Percentiles rank a stretch among this genome's conserved stretches.
Evolutionary conservation across 345 rosid genomes (phyloP).

Genomic region (Hibiscus trionum): DNA sequence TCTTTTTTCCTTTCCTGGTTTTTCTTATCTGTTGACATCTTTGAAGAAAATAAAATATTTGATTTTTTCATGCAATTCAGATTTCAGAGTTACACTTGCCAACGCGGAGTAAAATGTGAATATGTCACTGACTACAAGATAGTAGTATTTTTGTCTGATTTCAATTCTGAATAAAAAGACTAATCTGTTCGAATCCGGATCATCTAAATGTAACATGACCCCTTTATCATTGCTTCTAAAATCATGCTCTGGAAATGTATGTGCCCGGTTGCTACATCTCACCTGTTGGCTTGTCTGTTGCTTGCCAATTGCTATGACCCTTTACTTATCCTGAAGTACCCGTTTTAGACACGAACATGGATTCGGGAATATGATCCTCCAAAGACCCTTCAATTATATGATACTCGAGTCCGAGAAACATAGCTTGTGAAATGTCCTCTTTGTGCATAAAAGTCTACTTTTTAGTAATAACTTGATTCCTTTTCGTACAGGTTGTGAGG

Average conservation of each 20-base stretch:
- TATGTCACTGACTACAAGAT: no score
- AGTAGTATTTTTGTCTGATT: no score
- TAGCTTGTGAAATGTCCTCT: neutral
- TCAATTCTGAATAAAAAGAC: no score
- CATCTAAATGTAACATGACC: no score
- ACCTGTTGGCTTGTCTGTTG: neutral
- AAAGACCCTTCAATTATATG: neutral
- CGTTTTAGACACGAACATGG: no score
- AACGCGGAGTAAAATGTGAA: no score
- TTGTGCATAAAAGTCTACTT: neutral
- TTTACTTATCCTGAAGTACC: no score
- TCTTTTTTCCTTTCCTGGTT: neutral
- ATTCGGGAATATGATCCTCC: neutral
- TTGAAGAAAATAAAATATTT: no score
- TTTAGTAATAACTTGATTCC: neutral
- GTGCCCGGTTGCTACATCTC: neutral
- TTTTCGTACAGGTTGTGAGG: conserved; percentile 48
- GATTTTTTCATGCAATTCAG: no score
- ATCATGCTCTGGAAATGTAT: neutral
- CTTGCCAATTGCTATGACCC: neutral
- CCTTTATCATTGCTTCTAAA: no score
- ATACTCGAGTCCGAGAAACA: neutral
- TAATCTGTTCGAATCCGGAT: no score
- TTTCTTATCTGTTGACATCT: neutral
- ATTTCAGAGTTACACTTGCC: no score